Evolutionary conservation across 1,284 basidiomycete genomes (phyloP), one percentile per base, ranked within the genome.

Genomic region (Leccinum pallidistipes): DNA sequence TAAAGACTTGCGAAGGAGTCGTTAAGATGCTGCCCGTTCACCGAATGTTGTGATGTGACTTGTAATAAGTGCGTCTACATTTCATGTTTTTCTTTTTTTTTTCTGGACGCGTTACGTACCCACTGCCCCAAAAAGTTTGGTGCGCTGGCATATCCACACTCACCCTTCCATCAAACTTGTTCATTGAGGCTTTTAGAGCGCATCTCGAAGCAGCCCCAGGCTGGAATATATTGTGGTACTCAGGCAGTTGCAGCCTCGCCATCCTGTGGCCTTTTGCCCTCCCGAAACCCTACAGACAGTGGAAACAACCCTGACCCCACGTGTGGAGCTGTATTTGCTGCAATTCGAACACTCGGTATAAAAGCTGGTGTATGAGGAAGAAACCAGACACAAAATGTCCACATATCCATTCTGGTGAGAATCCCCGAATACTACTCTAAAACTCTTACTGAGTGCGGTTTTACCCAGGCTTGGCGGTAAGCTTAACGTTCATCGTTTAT

Each of bases 401-500:
- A 71, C 71, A 55, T 85, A 83, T 79, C 87, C 87, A 29, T 89
- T 89, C 73, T 88, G 87, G 87, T 87, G 71, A 69, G 71, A 57
- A 31, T 40, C n/a, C 58, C 47, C 8, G 21, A 18, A 49, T 45
- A 11, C 16, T 24, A 29, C 55, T 49, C 7, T 3, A 1, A 21
- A 43, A 12, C 12, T 12, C 32, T 54, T 49, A 24, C 57, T 61
- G 21, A 67, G 36, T 65, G n/a, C 36, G 55, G 16, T 63, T 63
- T 51, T 62, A 64, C 60, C 24, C 66, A 91, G 89, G 88, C 83
- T 91, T 58, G 89, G 89, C 83, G 89, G 89, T 91, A 68, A 75
- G 83, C 50, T 54, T 5, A 5, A n/a, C 45, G 9, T 53, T 59
- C 21, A 36, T 36, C 34, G 24, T 18, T 32, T 21, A 18, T 38